phyloP scores from a whole-genome alignment of 108 stramenopile genomes.

The Conticribra weissflogii region DNA sequence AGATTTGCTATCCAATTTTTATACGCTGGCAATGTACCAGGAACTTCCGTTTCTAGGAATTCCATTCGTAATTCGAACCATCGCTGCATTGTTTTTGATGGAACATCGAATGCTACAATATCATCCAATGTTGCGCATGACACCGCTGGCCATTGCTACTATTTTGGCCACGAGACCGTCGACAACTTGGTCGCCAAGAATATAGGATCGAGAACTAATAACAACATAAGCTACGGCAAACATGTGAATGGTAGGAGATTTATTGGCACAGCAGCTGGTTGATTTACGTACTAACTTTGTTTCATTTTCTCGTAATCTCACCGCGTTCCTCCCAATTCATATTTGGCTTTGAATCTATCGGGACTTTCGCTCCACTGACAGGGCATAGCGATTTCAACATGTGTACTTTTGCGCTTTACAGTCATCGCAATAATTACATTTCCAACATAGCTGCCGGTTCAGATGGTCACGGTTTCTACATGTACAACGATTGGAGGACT shows the following conservation, averaged over 20 bases:
- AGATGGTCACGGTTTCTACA: constrained; percentile 24
- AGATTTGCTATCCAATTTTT: constrained; percentile 67
- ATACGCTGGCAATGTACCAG: constrained; percentile 41
- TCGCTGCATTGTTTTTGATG: constrained; percentile 67
- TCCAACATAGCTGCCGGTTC: constrained; percentile 53
- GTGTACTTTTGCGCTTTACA: constrained; percentile 31
- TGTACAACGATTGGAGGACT: constrained; percentile 18
- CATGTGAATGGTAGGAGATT: constrained; percentile 18
- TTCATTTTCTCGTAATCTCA: not conserved
- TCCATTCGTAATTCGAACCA: constrained; percentile 62
- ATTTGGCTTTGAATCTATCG: no score
- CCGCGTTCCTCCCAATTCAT: not conserved
- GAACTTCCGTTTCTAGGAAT: constrained; percentile 59
- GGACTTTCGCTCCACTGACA: not conserved
- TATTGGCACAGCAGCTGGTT: not conserved
- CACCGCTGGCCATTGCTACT: constrained; percentile 46
- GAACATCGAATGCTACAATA: constrained; percentile 53
- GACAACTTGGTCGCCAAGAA: constrained; percentile 25
- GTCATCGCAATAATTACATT: constrained; percentile 33
- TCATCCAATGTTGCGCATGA: constrained; percentile 63
- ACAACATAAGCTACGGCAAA: constrained; percentile 26
- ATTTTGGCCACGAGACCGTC: constrained; percentile 28
- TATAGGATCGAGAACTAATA: constrained; percentile 40
- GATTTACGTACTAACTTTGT: not conserved
- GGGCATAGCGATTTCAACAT: constrained; percentile 17